These are phyloP conservation scores for Penicillium antarcticum DNA, from an alignment of 495 filamentous ascomycete genomes.

Conservation along the genomic window DNA sequence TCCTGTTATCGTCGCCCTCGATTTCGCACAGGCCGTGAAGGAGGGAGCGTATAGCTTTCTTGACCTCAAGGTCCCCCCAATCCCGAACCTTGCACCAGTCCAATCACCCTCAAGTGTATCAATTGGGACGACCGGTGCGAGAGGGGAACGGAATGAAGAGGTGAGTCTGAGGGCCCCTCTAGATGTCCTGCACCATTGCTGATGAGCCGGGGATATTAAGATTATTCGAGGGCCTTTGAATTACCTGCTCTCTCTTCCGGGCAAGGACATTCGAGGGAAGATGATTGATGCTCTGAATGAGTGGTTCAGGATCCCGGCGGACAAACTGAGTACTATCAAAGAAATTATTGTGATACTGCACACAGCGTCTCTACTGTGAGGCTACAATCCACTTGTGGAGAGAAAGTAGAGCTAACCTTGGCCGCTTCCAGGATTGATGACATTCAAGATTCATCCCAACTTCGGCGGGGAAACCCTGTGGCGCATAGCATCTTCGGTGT, in stretches of 20 bases:
- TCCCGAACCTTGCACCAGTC: neutral
- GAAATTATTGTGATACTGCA: constrained; percentile 84
- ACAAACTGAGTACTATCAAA: constrained; percentile 69
- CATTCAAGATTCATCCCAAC: constrained; percentile 71
- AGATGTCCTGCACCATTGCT: neutral
- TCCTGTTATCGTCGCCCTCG: neutral
- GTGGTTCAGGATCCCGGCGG: constrained; percentile 74
- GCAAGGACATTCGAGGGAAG: constrained; percentile 78
- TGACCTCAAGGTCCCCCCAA: neutral
- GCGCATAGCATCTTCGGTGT: constrained; percentile 86
- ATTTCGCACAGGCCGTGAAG: neutral
- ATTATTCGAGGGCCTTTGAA: constrained; percentile 60
- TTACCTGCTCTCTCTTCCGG: constrained; percentile 71
- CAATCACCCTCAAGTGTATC: neutral
- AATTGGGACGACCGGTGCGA: neutral
- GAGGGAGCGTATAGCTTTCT: neutral
- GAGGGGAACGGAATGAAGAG: neutral
- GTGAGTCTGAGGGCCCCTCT: neutral
- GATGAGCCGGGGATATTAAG: neutral
- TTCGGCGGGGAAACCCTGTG: constrained; percentile 82
- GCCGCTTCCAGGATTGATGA: constrained; percentile 88
- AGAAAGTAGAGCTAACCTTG: too few relatives aligned
- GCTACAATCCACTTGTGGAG: too few relatives aligned
- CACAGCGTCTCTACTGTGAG: constrained; percentile 77
- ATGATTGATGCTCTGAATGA: constrained; percentile 79